phyloP scores from a whole-genome alignment of 2,329 filamentous ascomycete genomes.

The Sphaerulina musiva region DNA sequence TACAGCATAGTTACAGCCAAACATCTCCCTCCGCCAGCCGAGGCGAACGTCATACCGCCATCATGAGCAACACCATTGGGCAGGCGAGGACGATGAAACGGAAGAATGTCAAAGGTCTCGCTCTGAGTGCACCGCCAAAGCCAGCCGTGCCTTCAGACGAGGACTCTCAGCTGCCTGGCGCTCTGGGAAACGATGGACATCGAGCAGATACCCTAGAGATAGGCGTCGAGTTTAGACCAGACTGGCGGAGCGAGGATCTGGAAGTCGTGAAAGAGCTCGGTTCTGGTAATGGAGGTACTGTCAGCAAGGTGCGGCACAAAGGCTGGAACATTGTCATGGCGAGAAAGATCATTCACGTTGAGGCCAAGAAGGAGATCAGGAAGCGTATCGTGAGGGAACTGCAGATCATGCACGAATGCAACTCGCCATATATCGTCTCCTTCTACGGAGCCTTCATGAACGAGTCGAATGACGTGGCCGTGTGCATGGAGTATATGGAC shows the following conservation, averaged over 20 bases:
- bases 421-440: conserved; percentile 92
- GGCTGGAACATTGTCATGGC: conserved; percentile 96
- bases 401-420: conserved; percentile 97
- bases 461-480: conserved; percentile 92
- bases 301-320: conserved; percentile 94
- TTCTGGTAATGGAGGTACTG: conserved; percentile 92
- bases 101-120: conserved; percentile 97
- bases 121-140: conserved; percentile 73
- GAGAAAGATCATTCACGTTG: conserved; percentile 97
- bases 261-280: conserved; percentile 91
- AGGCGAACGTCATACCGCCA: conserved; percentile 16
- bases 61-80: conserved; percentile 52
- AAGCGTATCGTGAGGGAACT: conserved; percentile 96
- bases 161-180: conserved; percentile 56
- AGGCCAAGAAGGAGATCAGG: conserved; percentile 93
- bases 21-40: conserved; percentile 14
- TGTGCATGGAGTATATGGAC: conserved; percentile 99
- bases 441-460: conserved; percentile 98
- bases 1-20: neutral
- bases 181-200: conserved; percentile 50
- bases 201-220: conserved; percentile 77
- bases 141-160: conserved; percentile 64
- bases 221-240: conserved; percentile 91
- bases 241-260: conserved; percentile 84
- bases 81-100: conserved; percentile 82